Evolutionary conservation across 495 filamentous ascomycete genomes (phyloP).

Genomic region (Hypoxylon cercidicola): DNA sequence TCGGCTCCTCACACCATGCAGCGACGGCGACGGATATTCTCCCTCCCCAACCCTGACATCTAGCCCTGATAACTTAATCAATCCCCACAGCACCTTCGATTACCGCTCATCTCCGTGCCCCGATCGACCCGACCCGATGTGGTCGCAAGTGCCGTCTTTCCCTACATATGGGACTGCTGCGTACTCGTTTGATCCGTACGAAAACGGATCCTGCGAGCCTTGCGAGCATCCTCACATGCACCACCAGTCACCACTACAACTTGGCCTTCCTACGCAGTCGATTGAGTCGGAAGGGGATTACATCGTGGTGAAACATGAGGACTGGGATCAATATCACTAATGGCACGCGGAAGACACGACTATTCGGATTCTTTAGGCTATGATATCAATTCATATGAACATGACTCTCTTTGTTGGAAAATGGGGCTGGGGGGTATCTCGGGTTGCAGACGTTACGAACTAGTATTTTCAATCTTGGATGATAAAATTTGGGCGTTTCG

Average conservation of each 20-base stretch:
- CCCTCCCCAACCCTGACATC: constrained; percentile 37
- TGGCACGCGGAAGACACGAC: not conserved
- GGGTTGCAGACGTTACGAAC: not conserved
- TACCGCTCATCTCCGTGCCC: constrained; percentile 41
- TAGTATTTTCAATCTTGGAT: constrained; percentile 5
- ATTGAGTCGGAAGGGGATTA: constrained; percentile 46
- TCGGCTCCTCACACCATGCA: constrained; percentile 56
- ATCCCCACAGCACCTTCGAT: constrained; percentile 38
- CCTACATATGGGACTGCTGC: constrained; percentile 33
- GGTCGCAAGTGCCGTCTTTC: constrained; percentile 27
- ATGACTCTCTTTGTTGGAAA: not conserved
- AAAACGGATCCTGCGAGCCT: constrained; percentile 36
- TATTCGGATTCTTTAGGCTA: not conserved
- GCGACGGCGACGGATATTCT: constrained; percentile 53
- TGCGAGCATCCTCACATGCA: constrained; percentile 46
- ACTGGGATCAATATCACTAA: constrained; percentile 43
- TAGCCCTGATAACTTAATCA: constrained; percentile 44
- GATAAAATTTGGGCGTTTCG: constrained; percentile 1
- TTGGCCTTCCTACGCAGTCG: constrained; percentile 33
- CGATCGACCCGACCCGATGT: constrained; percentile 41
- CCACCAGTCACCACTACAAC: constrained; percentile 38
- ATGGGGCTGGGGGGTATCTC: not conserved
- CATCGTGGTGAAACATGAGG: constrained; percentile 51
- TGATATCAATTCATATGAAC: not conserved
- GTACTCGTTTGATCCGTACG: constrained; percentile 41